These are phyloP conservation scores for Rachicladosporium sp. DNA, from an alignment of 2,329 filamentous ascomycete species.

Conservation along the genomic window DNA sequence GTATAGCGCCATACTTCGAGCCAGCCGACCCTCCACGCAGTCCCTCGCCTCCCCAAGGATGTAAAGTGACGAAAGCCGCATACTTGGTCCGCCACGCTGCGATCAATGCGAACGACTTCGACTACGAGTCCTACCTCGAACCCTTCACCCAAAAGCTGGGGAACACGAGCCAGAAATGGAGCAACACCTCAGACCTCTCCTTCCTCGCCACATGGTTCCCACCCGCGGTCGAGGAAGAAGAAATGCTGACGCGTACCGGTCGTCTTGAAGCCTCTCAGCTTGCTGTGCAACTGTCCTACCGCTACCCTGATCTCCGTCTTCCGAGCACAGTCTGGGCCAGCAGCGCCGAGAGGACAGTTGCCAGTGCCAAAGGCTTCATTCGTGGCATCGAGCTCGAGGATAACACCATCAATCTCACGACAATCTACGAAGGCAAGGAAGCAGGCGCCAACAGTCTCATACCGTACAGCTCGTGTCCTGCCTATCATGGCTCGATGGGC, in stretches of 20 bases:
- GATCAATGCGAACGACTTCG: constrained; percentile 41
- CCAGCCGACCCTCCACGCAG: constrained; percentile 35
- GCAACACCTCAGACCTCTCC: constrained; percentile 40
- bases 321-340: constrained; percentile 50
- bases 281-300: constrained; percentile 45
- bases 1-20: constrained; percentile 40
- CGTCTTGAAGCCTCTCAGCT: constrained; percentile 47
- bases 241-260: constrained; percentile 50
- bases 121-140: constrained; percentile 39
- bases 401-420: constrained; percentile 43
- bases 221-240: constrained; percentile 41
- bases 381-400: constrained; percentile 42
- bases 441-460: constrained; percentile 50
- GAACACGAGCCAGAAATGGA: constrained; percentile 49
- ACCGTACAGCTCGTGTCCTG: constrained; percentile 52
- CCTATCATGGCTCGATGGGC: constrained; percentile 46
- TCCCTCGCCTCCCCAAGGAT: constrained; percentile 37
- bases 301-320: constrained; percentile 42
- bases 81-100: constrained; percentile 40
- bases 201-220: constrained; percentile 47
- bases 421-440: constrained; percentile 44
- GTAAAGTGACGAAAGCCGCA: constrained; percentile 37
- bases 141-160: constrained; percentile 44
- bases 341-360: constrained; percentile 48
- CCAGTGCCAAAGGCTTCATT: constrained; percentile 47